Evolutionary conservation across 2,329 filamentous ascomycete species (phyloP).

Genomic region (Ophiosphaerella herpotricha): DNA sequence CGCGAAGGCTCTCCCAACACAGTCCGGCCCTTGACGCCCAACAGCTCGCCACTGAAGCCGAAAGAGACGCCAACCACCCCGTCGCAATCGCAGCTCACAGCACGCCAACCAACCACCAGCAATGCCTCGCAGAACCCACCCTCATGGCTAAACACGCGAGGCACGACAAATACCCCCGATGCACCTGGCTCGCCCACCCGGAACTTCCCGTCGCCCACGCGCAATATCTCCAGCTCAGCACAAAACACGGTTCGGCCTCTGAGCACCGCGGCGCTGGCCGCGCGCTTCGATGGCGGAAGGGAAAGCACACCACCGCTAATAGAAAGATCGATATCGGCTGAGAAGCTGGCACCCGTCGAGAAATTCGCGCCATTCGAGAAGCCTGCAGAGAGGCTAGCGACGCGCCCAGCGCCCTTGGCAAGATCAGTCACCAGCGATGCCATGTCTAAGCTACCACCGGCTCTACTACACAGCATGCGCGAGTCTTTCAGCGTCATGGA

Average conservation of each 20-base stretch:
- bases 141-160: constrained; percentile 42
- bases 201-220: constrained; percentile 31
- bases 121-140: constrained; percentile 42
- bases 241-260: constrained; percentile 26
- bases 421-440: constrained; percentile 35
- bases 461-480: constrained; percentile 83
- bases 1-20: constrained; percentile 45
- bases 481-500: constrained; percentile 95
- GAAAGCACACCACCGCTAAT: constrained; percentile 34
- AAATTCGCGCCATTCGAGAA: constrained; percentile 50
- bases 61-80: constrained; percentile 31
- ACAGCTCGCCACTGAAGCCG: constrained; percentile 48
- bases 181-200: constrained; percentile 35
- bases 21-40: constrained; percentile 46
- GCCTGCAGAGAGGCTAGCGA: constrained; percentile 13
- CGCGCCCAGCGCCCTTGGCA: constrained; percentile 30
- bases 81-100: constrained; percentile 33
- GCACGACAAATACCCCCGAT: constrained; percentile 33
- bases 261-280: constrained; percentile 40
- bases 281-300: constrained; percentile 44
- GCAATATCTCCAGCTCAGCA: constrained; percentile 22
- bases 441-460: constrained; percentile 74
- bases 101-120: constrained; percentile 39
- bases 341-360: constrained; percentile 39
- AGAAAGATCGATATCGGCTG: constrained; percentile 8